Percentiles rank a stretch among this genome's conserved stretches.
Evolutionary conservation across 208 protist species (phyloP).

Genomic region (Lotmaria passim): DNA sequence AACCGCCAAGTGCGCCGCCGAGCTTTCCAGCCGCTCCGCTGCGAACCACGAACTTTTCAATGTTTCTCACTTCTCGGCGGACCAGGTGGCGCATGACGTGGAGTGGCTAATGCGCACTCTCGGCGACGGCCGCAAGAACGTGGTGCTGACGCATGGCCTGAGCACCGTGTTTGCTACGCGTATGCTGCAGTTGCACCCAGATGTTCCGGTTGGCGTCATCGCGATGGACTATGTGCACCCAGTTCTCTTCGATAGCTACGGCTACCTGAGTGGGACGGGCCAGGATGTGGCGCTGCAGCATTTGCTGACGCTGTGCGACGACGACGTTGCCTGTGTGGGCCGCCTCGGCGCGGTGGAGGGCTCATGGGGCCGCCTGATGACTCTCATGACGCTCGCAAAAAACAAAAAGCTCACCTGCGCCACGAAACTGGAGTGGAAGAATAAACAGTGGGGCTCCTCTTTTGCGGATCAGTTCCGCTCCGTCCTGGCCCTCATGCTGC

Average conservation of each 20-base stretch:
- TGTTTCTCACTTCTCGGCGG: slow-evolving; percentile 39
- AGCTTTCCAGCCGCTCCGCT: slow-evolving; percentile 21
- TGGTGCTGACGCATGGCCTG: slow-evolving; percentile 58
- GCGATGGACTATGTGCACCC: slow-evolving; percentile 50
- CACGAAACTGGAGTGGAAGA: slow-evolving; percentile 41
- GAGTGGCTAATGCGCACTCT: slow-evolving; percentile 42
- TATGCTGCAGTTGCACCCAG: slow-evolving; percentile 24
- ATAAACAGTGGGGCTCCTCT: slow-evolving; percentile 3
- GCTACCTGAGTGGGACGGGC: slow-evolving; percentile 34
- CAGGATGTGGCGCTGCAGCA: slow-evolving; percentile 48
- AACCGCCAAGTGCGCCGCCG: slow-evolving; percentile 36
- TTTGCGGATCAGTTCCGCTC: slow-evolving; percentile 34
- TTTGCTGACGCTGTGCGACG: slow-evolving; percentile 49
- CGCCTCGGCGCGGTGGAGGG: slow-evolving; percentile 54
- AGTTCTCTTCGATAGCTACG: slow-evolving; percentile 33
- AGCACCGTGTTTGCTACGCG: slow-evolving; percentile 46
- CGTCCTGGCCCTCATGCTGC: slow-evolving; percentile 45
- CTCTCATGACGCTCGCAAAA: slow-evolving; percentile 34
- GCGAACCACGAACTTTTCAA: slow-evolving; percentile 8
- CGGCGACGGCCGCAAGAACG: slow-evolving; percentile 37
- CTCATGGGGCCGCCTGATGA: slow-evolving; percentile 41
- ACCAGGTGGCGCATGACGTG: slow-evolving; percentile 51
- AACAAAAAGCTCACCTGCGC: slow-evolving; percentile 50
- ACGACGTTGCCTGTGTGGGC: slow-evolving; percentile 34
- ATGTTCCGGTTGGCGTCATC: slow-evolving; percentile 37